Evolutionary conservation across 495 filamentous ascomycete genomes (phyloP).

Genomic region (Chlorociboria aeruginascens): DNA sequence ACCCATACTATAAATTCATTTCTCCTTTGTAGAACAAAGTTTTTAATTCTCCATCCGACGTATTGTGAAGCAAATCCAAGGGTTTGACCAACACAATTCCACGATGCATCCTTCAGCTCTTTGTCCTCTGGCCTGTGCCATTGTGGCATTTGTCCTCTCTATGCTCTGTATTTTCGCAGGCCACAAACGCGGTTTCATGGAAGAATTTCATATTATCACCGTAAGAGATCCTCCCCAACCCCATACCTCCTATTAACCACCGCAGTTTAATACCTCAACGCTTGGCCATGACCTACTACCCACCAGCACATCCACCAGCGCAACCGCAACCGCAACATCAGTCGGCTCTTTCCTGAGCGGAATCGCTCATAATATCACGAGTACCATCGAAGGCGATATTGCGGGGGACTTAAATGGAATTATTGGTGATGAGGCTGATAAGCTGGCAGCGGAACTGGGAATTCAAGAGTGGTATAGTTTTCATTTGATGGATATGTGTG

Average conservation of each 20-base stretch:
- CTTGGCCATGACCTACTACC: constrained; percentile 40
- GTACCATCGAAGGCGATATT: constrained; percentile 24
- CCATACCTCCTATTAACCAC: constrained; percentile 1
- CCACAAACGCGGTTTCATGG: constrained; percentile 43
- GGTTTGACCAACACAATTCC: not conserved
- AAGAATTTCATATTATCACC: constrained; percentile 51
- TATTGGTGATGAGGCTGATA: constrained; percentile 30
- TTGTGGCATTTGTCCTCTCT: constrained; percentile 53
- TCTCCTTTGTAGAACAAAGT: too few species aligned
- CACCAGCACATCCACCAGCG: constrained; percentile 12
- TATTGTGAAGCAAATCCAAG: too few species aligned
- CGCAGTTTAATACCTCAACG: constrained; percentile 51
- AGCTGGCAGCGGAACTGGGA: constrained; percentile 34
- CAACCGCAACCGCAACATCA: constrained; percentile 12
- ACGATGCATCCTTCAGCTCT: constrained; percentile 14
- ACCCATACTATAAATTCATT: too few species aligned
- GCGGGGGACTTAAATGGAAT: constrained; percentile 25
- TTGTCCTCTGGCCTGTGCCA: constrained; percentile 18
- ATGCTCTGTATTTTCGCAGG: constrained; percentile 65
- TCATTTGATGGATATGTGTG: constrained; percentile 58
- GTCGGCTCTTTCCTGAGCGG: constrained; percentile 13
- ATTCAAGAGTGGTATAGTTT: constrained; percentile 65
- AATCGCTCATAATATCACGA: constrained; percentile 25
- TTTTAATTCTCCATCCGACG: too few species aligned
- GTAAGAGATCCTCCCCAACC: constrained; percentile 30